Conservation (phyloP, 2,329 filamentous ascomycete genomes). For the Fusarium fujikuroi region DNA sequence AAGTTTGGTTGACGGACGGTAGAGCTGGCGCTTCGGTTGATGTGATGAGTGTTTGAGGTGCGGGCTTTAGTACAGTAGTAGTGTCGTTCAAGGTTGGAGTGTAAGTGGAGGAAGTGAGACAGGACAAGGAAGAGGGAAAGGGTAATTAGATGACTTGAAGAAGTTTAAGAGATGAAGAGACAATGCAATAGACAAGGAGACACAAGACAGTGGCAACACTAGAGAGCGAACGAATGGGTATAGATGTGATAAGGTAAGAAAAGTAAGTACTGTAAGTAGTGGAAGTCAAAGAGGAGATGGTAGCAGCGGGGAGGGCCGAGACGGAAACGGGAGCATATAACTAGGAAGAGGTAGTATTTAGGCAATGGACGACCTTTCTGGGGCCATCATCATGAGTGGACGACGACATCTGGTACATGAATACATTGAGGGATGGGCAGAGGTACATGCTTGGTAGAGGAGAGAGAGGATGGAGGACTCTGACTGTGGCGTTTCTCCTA, state of each 20-base stretch:
- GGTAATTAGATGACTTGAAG: slow-evolving; percentile 9
- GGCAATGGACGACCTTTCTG: slow-evolving; percentile 41
- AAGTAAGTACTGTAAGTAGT: not conserved
- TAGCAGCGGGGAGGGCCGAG: slow-evolving; percentile 38
- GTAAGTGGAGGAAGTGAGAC: slow-evolving; percentile 29
- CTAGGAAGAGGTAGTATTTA: slow-evolving; percentile 45
- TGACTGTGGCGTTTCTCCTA: slow-evolving; percentile 42
- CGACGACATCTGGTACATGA: slow-evolving; percentile 38
- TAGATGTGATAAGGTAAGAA: slow-evolving; percentile 19
- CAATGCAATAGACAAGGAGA: not conserved
- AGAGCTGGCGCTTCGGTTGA: slow-evolving; percentile 37
- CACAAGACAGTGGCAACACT: slow-evolving; percentile 29
- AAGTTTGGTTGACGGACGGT: slow-evolving; percentile 17
- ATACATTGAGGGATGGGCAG: slow-evolving; percentile 40
- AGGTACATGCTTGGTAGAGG: slow-evolving; percentile 34
- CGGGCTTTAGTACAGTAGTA: slow-evolving; percentile 26
- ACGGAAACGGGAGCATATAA: slow-evolving; percentile 38
- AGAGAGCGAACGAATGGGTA: slow-evolving; percentile 28
- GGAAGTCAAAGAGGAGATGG: not conserved
- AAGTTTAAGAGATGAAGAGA: not conserved
- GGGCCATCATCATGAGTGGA: slow-evolving; percentile 46
- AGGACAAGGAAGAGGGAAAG: not conserved
- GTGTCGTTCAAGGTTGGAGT: slow-evolving; percentile 27
- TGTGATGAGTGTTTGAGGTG: slow-evolving; percentile 34
- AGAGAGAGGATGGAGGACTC: slow-evolving; percentile 33